Percentiles rank a stretch among this genome's conserved stretches.
phyloP scores from a whole-genome alignment of 1,139 yeast species.

The Scheffersomyces segobiensis region DNA sequence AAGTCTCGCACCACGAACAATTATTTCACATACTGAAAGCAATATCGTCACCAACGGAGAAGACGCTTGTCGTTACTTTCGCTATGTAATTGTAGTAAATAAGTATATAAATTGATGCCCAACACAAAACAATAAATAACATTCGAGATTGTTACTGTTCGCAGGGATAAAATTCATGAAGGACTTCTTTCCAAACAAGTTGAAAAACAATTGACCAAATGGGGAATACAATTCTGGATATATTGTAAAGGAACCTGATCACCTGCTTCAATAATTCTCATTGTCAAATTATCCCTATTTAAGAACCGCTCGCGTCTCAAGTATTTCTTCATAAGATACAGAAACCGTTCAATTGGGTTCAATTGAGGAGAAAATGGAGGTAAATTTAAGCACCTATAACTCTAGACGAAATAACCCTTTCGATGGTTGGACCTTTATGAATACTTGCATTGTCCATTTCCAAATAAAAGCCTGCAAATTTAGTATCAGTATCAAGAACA shows the following conservation, averaged over 20 bases:
- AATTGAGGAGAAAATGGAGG: slow-evolving; percentile 6
- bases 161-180: no score
- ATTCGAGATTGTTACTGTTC: no score
- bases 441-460: slow-evolving; percentile 3
- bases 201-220: slow-evolving; percentile 2
- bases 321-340: slow-evolving; percentile 3
- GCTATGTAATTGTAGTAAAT: no score
- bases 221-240: slow-evolving; percentile 2
- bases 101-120: no score
- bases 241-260: slow-evolving; percentile 2
- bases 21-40: no score
- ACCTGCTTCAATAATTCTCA: slow-evolving; percentile 4
- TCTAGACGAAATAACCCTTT: slow-evolving; percentile 1
- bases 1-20: no score
- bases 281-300: slow-evolving; percentile 1
- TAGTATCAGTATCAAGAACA: no score
- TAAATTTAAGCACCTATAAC: slow-evolving; percentile 1
- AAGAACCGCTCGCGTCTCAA: slow-evolving; percentile 3
- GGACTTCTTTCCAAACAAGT: no score
- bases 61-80: no score
- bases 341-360: slow-evolving; percentile 6
- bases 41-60: no score
- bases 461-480: no score
- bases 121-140: no score
- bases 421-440: slow-evolving; percentile 2